phyloP scores from a whole-genome alignment of 2,329 filamentous ascomycete species.

The Ascochyta pisi region DNA sequence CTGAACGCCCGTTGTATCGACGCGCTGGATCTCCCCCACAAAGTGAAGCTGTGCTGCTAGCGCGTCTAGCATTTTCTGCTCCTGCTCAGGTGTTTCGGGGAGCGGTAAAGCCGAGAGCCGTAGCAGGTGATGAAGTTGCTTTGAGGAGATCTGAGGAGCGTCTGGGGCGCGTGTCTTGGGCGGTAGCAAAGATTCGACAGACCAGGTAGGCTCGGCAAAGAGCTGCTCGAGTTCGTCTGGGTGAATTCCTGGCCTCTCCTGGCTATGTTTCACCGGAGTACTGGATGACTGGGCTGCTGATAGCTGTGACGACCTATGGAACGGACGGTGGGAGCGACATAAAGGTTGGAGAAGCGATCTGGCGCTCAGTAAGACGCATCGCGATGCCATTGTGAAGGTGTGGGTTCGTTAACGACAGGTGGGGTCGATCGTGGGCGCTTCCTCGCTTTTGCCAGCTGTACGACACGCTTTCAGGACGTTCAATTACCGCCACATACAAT shows the following conservation, averaged over 20 bases:
- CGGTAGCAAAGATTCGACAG: slow-evolving; percentile 76
- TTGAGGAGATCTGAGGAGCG: slow-evolving; percentile 61
- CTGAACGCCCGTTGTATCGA: slow-evolving; percentile 74
- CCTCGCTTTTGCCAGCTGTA: not conserved
- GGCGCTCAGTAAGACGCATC: slow-evolving; percentile 4
- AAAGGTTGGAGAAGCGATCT: slow-evolving; percentile 6
- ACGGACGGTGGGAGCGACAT: slow-evolving; percentile 9
- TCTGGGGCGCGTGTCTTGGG: slow-evolving; percentile 36
- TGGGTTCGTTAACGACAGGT: not conserved
- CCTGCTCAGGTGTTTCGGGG: slow-evolving; percentile 68
- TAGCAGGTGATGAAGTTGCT: slow-evolving; percentile 82
- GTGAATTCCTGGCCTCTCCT: slow-evolving; percentile 23
- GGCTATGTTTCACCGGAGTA: not conserved
- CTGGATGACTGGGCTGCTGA: not conserved
- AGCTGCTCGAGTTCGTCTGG: slow-evolving; percentile 47
- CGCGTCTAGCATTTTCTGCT: slow-evolving; percentile 73
- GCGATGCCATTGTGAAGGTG: slow-evolving; percentile 23
- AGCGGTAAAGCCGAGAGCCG: slow-evolving; percentile 86
- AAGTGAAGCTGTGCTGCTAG: slow-evolving; percentile 87
- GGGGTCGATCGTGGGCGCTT: not conserved
- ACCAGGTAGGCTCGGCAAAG: slow-evolving; percentile 80
- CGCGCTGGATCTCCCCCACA: slow-evolving; percentile 81
- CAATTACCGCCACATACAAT: not conserved
- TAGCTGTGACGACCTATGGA: slow-evolving; percentile 13
- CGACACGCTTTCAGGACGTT: not conserved